Percentiles rank a stretch among this genome's conserved stretches.
These are phyloP conservation scores for Lactifluus hygrophoroides DNA, from an alignment of 768 basidiomycete species.

Conservation along the genomic window DNA sequence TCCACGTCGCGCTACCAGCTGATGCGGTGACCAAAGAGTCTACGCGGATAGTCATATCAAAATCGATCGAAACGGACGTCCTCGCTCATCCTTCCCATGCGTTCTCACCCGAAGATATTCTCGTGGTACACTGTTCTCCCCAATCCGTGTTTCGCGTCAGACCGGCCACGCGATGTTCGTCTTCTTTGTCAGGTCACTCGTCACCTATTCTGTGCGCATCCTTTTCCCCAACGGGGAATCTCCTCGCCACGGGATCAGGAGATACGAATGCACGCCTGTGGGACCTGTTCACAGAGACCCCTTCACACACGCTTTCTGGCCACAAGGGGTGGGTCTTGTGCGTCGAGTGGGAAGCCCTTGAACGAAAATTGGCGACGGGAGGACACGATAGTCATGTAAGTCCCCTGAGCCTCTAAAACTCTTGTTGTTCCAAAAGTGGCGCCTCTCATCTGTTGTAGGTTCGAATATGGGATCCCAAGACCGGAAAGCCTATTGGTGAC, in stretches of 20 bases:
- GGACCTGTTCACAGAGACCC: slow-evolving; percentile 90
- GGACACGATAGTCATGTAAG: slow-evolving; percentile 88
- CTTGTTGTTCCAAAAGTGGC: not conserved
- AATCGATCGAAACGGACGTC: slow-evolving; percentile 77
- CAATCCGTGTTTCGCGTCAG: slow-evolving; percentile 94
- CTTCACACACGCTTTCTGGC: slow-evolving; percentile 77
- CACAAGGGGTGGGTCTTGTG: slow-evolving; percentile 97
- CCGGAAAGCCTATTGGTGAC: slow-evolving; percentile 81
- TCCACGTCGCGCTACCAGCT: slow-evolving; percentile 72
- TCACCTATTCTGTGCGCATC: slow-evolving; percentile 92
- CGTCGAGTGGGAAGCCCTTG: slow-evolving; percentile 94
- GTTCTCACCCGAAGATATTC: slow-evolving; percentile 79
- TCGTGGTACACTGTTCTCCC: slow-evolving; percentile 84
- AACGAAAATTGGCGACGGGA: slow-evolving; percentile 84
- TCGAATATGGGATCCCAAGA: slow-evolving; percentile 88
- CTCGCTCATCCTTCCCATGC: slow-evolving; percentile 60
- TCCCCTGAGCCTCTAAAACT: slow-evolving; percentile 1
- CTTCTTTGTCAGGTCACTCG: slow-evolving; percentile 83
- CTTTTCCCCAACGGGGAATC: slow-evolving; percentile 87
- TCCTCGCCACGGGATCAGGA: slow-evolving; percentile 91
- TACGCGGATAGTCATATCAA: slow-evolving; percentile 74
- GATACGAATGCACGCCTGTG: slow-evolving; percentile 90
- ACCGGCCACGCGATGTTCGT: slow-evolving; percentile 89
- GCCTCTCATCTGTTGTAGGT: slow-evolving; percentile 34
- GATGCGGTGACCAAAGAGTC: slow-evolving; percentile 38